Evolutionary conservation across 2,329 filamentous ascomycete species (phyloP).

Genomic region (Phyllosticta capitalensis): DNA sequence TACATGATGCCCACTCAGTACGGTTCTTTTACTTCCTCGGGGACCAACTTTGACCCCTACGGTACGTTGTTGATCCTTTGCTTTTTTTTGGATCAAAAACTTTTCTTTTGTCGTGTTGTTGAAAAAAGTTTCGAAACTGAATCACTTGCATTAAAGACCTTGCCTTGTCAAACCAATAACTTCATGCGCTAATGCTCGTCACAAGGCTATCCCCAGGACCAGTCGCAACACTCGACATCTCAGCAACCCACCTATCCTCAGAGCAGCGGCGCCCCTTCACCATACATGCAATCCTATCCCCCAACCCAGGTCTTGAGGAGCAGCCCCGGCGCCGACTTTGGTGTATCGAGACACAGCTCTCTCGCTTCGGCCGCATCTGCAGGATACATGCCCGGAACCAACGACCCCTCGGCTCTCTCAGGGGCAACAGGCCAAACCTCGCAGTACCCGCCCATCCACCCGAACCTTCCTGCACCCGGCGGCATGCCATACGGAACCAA

Average conservation of each 20-base stretch:
- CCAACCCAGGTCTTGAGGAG: conserved; percentile 7
- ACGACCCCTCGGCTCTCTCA: conserved; percentile 17
- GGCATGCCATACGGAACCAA: conserved; percentile 20
- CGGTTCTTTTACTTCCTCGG: conserved; percentile 26
- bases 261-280: conserved; percentile 8
- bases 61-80: conserved; percentile 9
- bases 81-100: neutral
- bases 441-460: conserved; percentile 24
- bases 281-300: conserved; percentile 7
- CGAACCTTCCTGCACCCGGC: conserved; percentile 19
- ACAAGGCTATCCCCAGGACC: conserved; percentile 8
- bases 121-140: neutral
- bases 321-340: conserved; percentile 7
- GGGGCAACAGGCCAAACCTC: conserved; percentile 22
- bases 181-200: neutral
- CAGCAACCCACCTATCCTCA: conserved; percentile 9
- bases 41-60: conserved; percentile 11
- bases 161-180: neutral
- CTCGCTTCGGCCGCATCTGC: conserved; percentile 22
- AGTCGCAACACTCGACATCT: conserved; percentile 5
- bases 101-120: neutral
- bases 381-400: conserved; percentile 16
- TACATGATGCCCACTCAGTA: conserved; percentile 33
- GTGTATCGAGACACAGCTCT: conserved; percentile 6
- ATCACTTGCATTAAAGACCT: neutral